These are phyloP conservation scores for Ophiosphaerella korrae DNA, from an alignment of 2,329 filamentous ascomycete species.

Conservation along the genomic window DNA sequence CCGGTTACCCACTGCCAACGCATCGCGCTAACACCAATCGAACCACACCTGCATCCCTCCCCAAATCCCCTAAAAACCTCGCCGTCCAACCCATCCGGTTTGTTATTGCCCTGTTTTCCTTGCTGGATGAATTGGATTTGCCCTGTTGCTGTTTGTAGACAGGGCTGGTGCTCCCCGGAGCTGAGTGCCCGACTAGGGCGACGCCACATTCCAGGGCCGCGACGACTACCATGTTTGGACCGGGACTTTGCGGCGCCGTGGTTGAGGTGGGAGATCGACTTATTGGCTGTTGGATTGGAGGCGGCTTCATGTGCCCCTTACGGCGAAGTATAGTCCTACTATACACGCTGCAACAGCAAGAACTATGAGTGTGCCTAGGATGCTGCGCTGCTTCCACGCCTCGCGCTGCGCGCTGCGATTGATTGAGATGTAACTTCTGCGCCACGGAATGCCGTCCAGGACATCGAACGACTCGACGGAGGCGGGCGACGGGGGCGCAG, in stretches of 20 bases:
- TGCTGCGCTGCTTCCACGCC: neutral
- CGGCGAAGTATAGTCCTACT: too few species aligned
- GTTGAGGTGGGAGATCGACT: too few species aligned
- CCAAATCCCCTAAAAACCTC: constrained; percentile 8
- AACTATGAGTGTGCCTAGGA: too few species aligned
- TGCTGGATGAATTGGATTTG: too few species aligned
- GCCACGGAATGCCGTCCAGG: constrained; percentile 40
- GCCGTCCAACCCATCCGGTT: constrained; percentile 5
- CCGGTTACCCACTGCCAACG: constrained; percentile 14
- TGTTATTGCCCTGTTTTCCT: neutral
- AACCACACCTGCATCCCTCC: constrained; percentile 11
- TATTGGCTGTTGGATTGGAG: too few species aligned
- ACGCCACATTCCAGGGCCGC: too few species aligned
- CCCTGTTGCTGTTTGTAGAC: too few species aligned
- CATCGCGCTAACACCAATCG: constrained; percentile 14
- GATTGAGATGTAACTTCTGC: constrained; percentile 28
- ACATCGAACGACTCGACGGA: constrained; percentile 44
- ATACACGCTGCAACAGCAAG: too few species aligned
- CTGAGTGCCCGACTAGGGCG: neutral
- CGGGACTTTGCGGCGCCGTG: too few species aligned
- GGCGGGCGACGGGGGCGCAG: constrained; percentile 42
- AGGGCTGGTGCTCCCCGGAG: neutral
- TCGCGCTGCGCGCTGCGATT: too few species aligned
- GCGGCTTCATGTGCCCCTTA: too few species aligned
- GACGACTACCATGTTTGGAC: too few species aligned